Base-by-base conservation (phyloP, 805 yeast genomes). In the Ogataea pilisensis region DNA sequence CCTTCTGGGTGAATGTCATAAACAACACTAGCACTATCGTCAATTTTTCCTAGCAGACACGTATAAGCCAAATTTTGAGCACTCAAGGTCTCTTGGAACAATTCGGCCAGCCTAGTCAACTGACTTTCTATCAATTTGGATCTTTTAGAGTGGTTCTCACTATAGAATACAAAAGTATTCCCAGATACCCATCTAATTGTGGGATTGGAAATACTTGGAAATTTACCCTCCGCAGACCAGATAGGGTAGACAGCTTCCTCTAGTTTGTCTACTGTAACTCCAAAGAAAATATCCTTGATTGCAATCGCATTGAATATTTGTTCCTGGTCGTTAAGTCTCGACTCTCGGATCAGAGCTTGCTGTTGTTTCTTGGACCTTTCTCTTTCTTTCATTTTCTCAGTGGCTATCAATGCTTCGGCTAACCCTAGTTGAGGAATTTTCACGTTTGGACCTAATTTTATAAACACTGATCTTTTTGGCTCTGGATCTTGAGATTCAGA, bases 401-500 rank as follows among this genome's bases (percentile, higher is more conserved):
- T 49, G 5, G 61, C 51, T 5, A 57, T 50, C 18, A 70, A 52
- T 0, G 75, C 74, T 37, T 74, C 74, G 22, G 63, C 64, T n/a
- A 83, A 60, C 2, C 72, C 65, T 32, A 70, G 50, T 9, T 55
- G 50, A 0, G 88, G 86, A 2, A 65, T 42, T 8, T 46, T 52
- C 0, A 68, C 56, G 1, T 41, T 47, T 11, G 50, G 43, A 6
- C 58, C 54, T 34, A 69, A 59, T 37, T 67, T 63, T n/a, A 88
- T 69, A 48, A 75, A 80, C 0, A 88, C 91, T 9, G 83, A 76
- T 45, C 95, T 62, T 38, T 76, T 69, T 0, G 96, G 96, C 49
- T 87, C 96, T 2, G 75, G 76, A 59, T 86, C 96, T 46, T 85
- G 93, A 2, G 90, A 76, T 52, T 85, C 89, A 0, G 83, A 68